These are phyloP conservation scores for Trifolium repens DNA, from an alignment of 306 rosid species.

Conservation along the genomic window DNA sequence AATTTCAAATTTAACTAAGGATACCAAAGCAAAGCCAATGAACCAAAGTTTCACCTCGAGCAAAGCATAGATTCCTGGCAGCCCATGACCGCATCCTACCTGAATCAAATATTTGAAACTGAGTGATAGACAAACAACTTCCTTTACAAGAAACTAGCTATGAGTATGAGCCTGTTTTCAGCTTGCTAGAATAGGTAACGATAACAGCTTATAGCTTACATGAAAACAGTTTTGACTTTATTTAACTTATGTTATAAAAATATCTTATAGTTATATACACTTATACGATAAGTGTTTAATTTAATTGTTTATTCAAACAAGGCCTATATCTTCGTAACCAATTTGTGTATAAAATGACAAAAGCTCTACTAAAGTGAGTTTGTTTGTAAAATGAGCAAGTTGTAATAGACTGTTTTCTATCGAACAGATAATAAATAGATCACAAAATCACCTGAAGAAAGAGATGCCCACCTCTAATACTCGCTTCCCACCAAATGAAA, in stretches of 20 bases:
- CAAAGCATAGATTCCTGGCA: conserved; percentile 89
- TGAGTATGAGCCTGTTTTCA: too few relatives aligned
- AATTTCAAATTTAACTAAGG: neutral
- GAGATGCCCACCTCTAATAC: conserved; percentile 82
- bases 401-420: neutral
- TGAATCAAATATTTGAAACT: conserved; percentile 51
- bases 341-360: conserved; percentile 4
- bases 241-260: too few relatives aligned
- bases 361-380: neutral
- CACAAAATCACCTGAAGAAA: conserved; percentile 44
- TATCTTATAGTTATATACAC: too few relatives aligned
- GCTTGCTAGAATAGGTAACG: too few relatives aligned
- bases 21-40: conserved; percentile 28
- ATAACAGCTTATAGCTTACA: too few relatives aligned
- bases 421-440: neutral
- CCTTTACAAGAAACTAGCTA: neutral
- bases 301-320: neutral
- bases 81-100: conserved; percentile 98
- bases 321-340: neutral
- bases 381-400: neutral
- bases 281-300: too few relatives aligned
- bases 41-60: conserved; percentile 65
- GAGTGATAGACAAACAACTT: neutral
- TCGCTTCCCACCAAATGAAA: conserved; percentile 63
- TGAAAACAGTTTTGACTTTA: too few relatives aligned